phyloP scores from a whole-genome alignment of 1,284 basidiomycete genomes.

The Irpex rosettiformis region DNA sequence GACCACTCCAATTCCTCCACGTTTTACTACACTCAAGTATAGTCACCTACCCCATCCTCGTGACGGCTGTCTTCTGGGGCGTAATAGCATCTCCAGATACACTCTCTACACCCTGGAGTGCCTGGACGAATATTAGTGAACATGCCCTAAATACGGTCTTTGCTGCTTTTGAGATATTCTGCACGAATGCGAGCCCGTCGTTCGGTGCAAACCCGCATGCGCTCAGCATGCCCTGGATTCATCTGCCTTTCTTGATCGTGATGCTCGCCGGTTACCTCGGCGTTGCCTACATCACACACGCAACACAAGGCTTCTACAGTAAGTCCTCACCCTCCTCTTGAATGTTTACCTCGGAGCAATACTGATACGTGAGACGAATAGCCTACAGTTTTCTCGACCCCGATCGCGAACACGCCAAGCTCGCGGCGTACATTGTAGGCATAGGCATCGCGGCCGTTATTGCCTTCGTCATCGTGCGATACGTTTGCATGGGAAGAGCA shows the following conservation, averaged over 20 bases:
- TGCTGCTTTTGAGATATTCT: constrained; percentile 54
- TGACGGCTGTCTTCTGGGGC: constrained; percentile 66
- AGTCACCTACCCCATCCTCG: constrained; percentile 60
- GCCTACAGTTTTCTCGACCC: constrained; percentile 50
- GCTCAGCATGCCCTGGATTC: constrained; percentile 6
- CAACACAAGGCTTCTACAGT: constrained; percentile 63
- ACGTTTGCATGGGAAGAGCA: constrained; percentile 16
- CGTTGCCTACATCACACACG: constrained; percentile 61
- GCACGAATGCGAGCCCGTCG: constrained; percentile 46
- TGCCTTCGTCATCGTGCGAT: constrained; percentile 23
- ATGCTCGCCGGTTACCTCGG: constrained; percentile 57
- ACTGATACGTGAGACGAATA: constrained; percentile 3
- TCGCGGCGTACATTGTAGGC: constrained; percentile 43
- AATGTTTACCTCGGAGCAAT: neutral
- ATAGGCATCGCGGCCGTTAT: constrained; percentile 22
- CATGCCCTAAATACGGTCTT: constrained; percentile 62
- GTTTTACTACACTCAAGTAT: constrained; percentile 50
- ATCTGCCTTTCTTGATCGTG: constrained; percentile 34
- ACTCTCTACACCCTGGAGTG: constrained; percentile 38
- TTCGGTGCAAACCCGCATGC: neutral
- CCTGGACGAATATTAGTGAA: constrained; percentile 57
- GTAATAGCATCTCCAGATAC: constrained; percentile 43
- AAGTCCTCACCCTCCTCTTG: constrained; percentile 23
- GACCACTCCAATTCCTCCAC: constrained; percentile 54
- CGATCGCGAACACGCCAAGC: constrained; percentile 23